A percentile compares a stretch with the other conserved stretches of the same genome.
phyloP scores from a whole-genome alignment of 2,329 filamentous ascomycete genomes.

The Dactylonectria estremocensis region DNA sequence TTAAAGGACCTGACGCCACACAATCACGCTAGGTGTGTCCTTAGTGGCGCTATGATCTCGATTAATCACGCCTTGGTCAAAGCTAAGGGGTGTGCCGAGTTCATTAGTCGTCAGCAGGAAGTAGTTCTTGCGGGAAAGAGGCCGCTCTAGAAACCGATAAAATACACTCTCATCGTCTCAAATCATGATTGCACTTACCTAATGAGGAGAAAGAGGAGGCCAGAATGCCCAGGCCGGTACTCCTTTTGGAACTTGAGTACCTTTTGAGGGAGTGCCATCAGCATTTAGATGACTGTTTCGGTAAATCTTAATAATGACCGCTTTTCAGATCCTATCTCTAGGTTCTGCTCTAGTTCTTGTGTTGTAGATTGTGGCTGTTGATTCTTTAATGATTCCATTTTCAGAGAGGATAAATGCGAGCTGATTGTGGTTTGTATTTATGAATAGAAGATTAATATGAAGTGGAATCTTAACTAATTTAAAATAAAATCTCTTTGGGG shows the following conservation, averaged over 20 bases:
- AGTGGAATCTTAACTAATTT: not conserved
- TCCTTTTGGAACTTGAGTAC: not conserved
- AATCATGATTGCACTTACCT: not conserved
- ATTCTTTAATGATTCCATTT: not conserved
- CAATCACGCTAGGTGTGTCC: not conserved
- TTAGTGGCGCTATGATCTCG: not conserved
- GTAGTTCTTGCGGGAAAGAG: not conserved
- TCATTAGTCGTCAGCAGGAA: not conserved
- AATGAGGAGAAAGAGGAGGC: not conserved
- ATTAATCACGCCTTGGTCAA: not conserved
- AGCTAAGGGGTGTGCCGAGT: not conserved
- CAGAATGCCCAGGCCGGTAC: not conserved
- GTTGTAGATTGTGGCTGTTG: not conserved
- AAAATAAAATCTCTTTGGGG: not conserved
- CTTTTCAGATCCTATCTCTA: not conserved
- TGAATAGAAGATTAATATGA: not conserved
- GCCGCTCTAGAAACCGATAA: not conserved
- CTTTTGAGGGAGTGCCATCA: not conserved
- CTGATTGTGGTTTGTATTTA: not conserved
- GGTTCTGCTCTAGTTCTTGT: not conserved
- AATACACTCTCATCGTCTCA: not conserved
- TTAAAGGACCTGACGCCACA: not conserved
- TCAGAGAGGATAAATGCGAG: not conserved
- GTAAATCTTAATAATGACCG: not conserved
- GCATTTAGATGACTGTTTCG: not conserved